Evolutionary conservation across 2,329 filamentous ascomycete species (phyloP), one percentile per base, ranked within the genome.

Genomic region (Aspergillus flavus): DNA sequence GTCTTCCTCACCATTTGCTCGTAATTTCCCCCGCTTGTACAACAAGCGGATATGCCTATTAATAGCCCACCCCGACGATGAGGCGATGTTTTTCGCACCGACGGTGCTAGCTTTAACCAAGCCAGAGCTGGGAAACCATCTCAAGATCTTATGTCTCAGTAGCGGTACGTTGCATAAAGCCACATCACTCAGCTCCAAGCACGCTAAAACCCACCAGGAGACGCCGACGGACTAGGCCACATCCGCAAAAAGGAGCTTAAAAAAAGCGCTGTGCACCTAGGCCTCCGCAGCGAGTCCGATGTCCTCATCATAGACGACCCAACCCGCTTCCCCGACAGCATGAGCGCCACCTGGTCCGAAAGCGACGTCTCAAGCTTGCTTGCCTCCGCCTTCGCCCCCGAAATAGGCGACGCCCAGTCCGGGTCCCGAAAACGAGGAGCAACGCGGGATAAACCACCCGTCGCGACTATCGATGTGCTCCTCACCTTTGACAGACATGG

Each of bases 71-170:
- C 95, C 95, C 0, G 95, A 99, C 79, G 95, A 99, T 74, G 95
- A 99, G 82, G 95, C 94, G 78, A 99, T 99, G 95, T 99, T 99
- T 84, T 99, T 99, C 80, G 89, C 93, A 66, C 95, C 95, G 0
- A 91, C 93, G 0, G 84, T 98, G 16, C 85, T 96, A 71, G 89
- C 91, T n/a, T 86, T 99, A 62, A 94, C 93, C 21, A 84, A 86
- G 16, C 92, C 93, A 4, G 87, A 89, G 63, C 84, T 90, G 23
- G 91, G 92, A 4, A 98, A 99, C 79, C 93, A 96, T 75, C 86
- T 99, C 74, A 95, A 96, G 80, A 96, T 99, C 66, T 81, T 98
- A 61, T 99, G 95, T 80, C 82, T 99, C 67, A 96, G 92, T 79
- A 94, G 89, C 68, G 94, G 92, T 89, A 80, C 52, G 78, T 71